Percentiles rank a stretch among this genome's conserved stretches.
These are phyloP conservation scores for Eucalyptus fibrosa DNA, from an alignment of 345 rosid species.

Conservation along the genomic window DNA sequence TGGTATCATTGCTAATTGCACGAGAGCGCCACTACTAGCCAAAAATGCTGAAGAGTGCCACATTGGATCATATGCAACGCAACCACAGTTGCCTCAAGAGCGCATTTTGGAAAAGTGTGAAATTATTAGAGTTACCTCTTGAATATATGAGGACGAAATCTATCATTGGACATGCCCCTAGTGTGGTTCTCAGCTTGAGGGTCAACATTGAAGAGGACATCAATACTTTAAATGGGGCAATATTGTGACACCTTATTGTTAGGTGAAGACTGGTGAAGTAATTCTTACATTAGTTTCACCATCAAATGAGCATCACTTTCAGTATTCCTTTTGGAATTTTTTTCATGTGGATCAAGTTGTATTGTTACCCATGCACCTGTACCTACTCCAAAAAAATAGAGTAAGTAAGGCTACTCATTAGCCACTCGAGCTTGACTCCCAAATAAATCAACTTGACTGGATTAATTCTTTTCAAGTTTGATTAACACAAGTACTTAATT, in stretches of 20 bases:
- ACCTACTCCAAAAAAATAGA: not conserved
- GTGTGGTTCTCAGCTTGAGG: not conserved
- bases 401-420: not conserved
- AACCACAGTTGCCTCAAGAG: not conserved
- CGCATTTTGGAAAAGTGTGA: not conserved
- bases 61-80: not conserved
- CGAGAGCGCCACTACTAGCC: not conserved
- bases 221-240: not conserved
- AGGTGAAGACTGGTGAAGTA: not conserved
- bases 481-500: not conserved
- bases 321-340: not conserved
- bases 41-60: not conserved
- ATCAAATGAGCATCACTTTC: not conserved
- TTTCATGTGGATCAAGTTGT: not conserved
- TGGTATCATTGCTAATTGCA: not conserved
- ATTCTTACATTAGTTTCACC: not conserved
- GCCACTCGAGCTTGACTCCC: not conserved
- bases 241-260: not conserved
- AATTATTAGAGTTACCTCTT: not conserved
- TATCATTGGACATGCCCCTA: not conserved
- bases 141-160: not conserved
- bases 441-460: not conserved
- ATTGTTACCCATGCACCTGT: not conserved
- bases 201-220: not conserved
- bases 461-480: not conserved